Evolutionary conservation across 495 filamentous ascomycete genomes (phyloP), one percentile per base, ranked within the genome.

Genomic region (Aspergillus incahuasiensis): DNA sequence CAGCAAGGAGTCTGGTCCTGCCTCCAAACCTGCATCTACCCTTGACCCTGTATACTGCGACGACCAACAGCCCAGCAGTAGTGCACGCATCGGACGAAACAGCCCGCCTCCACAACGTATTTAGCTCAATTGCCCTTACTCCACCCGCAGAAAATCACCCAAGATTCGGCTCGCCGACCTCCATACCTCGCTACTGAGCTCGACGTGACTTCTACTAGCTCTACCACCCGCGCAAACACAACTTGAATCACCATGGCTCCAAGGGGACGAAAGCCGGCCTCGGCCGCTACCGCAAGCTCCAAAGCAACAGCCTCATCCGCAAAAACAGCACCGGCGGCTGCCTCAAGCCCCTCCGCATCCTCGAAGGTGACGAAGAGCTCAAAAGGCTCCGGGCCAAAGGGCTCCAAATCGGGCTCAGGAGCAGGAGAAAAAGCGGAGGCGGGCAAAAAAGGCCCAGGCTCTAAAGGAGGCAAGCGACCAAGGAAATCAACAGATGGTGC

Each of bases 241-340:
- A 21, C 42, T 22, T 16, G 19, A 32, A 48, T 28, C 52, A 55
- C 13, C 50, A 69, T 69, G 66, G 63, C 66, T 20, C 66, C 66
- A 24, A 69, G 66, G 54, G 63, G 58, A 24, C 56, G 59, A 25
- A 65, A 65, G 53, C 25, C 55, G 16, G 16, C 48, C 32, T 39
- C 49, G 30, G 54, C 38, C 1, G 59, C 47, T 18, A 62, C 66
- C 46, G 61, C 58, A 6, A 43, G 62, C 6, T 63, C 64, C n/a
- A 58, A 50, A 50, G 38, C 48, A 1, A 25, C 12, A 44, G 11
- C 8, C 25, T 28, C 25, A 35, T 35, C 32, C 5, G 32, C 5
- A 5, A 35, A 35, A 11, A 35, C 32, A 35, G 12, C 32, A 9
- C 13, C 32, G 2, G 13, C 32, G 2, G 12, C 21, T n/a, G 9